phyloP scores from a whole-genome alignment of 1,139 yeast genomes.

The Hansenula lynferdii region DNA sequence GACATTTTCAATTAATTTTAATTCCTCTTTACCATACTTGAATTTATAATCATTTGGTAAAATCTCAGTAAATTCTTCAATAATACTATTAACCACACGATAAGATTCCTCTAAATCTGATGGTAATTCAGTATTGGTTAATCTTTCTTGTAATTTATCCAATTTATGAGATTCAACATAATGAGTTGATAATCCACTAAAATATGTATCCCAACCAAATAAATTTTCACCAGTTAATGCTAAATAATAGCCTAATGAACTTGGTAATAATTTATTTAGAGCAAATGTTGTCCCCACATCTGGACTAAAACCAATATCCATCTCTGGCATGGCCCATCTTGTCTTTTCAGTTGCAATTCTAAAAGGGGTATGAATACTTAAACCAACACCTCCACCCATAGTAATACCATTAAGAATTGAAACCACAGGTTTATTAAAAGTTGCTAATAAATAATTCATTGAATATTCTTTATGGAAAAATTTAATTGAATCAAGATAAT shows the following conservation, averaged over 20 bases:
- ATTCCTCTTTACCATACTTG: conserved; percentile 51
- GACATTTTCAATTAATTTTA: conserved; percentile 61
- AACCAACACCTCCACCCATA: conserved; percentile 98
- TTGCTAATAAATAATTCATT: conserved; percentile 72
- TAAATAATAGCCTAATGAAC: conserved; percentile 66
- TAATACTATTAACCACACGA: conserved; percentile 49
- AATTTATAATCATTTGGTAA: conserved; percentile 63
- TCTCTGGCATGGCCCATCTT: conserved; percentile 95
- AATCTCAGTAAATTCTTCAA: conserved; percentile 73
- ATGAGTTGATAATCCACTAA: conserved; percentile 88
- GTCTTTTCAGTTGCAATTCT: conserved; percentile 89
- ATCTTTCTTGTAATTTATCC: conserved; percentile 55
- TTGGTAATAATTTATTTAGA: conserved; percentile 57
- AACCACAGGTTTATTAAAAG: conserved; percentile 80
- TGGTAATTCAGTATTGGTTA: conserved; percentile 40
- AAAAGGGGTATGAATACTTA: conserved; percentile 90
- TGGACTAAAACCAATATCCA: conserved; percentile 94
- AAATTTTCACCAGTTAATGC: conserved; percentile 84
- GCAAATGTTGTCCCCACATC: conserved; percentile 95
- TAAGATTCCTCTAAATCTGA: conserved; percentile 17
- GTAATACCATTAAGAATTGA: conserved; percentile 88
- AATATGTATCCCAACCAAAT: conserved; percentile 72
- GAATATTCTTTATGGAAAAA: conserved; percentile 82
- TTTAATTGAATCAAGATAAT: conserved; percentile 47
- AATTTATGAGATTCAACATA: conserved; percentile 67